Conservation (phyloP, 208 protist species). For the Acanthamoeba culbertsoni region DNA sequence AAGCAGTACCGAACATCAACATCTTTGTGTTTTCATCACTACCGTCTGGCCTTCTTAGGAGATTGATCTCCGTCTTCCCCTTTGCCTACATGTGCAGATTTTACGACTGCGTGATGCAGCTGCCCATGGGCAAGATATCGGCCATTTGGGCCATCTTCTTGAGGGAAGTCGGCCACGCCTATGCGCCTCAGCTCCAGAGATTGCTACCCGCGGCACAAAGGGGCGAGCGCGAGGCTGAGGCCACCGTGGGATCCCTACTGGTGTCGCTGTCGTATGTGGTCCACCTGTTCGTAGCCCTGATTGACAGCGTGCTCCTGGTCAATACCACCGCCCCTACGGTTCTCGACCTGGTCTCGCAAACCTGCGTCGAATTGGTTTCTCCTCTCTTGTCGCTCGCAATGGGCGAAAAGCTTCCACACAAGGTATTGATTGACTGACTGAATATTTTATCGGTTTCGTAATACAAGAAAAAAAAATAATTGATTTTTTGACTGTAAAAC, state of each 20-base stretch:
- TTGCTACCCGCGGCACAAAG: not conserved
- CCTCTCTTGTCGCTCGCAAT: not conserved
- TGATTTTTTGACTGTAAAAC: not conserved
- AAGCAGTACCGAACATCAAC: not conserved
- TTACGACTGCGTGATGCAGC: constrained; percentile 50
- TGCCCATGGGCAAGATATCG: constrained; percentile 38
- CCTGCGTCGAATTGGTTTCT: constrained; percentile 2
- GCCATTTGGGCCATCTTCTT: constrained; percentile 48
- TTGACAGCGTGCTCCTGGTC: constrained; percentile 48
- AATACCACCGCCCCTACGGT: not conserved
- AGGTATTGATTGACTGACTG: not conserved
- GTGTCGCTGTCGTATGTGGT: constrained; percentile 15
- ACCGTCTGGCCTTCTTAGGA: not conserved
- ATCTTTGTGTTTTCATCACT: not conserved
- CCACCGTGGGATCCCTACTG: not conserved
- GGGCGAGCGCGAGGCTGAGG: not conserved
- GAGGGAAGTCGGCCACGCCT: not conserved
- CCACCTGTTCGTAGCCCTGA: not conserved
- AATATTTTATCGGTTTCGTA: not conserved
- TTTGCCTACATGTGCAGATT: not conserved
- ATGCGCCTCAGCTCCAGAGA: not conserved
- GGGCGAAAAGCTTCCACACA: not conserved
- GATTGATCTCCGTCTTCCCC: not conserved
- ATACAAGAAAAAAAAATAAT: too few relatives aligned
- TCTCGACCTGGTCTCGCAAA: constrained; percentile 29